phyloP scores from a whole-genome alignment of 2,329 filamentous ascomycete genomes.

The Aureobasidium sp. region DNA sequence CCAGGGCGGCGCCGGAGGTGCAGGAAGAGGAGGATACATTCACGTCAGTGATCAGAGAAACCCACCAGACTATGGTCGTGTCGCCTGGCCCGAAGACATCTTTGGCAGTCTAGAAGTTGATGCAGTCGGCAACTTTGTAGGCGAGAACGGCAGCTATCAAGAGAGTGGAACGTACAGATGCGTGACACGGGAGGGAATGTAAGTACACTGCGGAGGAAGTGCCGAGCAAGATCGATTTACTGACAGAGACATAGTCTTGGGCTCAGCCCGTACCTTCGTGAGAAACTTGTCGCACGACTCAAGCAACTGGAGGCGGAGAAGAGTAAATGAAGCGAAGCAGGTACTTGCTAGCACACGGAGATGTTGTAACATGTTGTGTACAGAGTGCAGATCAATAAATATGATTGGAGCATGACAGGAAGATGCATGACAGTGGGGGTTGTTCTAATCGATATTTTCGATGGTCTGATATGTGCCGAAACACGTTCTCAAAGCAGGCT shows the following conservation, averaged over 20 bases:
- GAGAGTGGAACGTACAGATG: slow-evolving; percentile 55
- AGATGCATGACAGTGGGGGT: neutral
- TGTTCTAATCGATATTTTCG: neutral
- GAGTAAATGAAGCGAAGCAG: neutral
- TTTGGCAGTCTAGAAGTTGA: slow-evolving; percentile 59
- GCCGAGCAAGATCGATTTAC: neutral
- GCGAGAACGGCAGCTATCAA: slow-evolving; percentile 51
- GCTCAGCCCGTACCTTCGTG: slow-evolving; percentile 28
- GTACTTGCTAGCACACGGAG: neutral
- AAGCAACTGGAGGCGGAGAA: slow-evolving; percentile 21
- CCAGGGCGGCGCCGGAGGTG: slow-evolving; percentile 53
- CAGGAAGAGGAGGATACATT: slow-evolving; percentile 53
- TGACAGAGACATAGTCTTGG: slow-evolving; percentile 21
- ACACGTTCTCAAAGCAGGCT: too few species aligned
- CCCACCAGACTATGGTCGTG: slow-evolving; percentile 57
- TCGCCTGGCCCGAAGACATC: slow-evolving; percentile 60
- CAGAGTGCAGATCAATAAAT: neutral
- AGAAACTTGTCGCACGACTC: slow-evolving; percentile 28
- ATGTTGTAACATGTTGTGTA: neutral
- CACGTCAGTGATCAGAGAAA: slow-evolving; percentile 55
- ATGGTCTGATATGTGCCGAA: too few species aligned
- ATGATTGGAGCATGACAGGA: neutral
- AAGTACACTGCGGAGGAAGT: slow-evolving; percentile 24
- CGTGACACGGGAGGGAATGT: slow-evolving; percentile 54
- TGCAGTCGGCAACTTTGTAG: slow-evolving; percentile 49